Base-by-base conservation (phyloP, 768 basidiomycete genomes). In the Tylopilus plumbeoviolaceoides region DNA sequence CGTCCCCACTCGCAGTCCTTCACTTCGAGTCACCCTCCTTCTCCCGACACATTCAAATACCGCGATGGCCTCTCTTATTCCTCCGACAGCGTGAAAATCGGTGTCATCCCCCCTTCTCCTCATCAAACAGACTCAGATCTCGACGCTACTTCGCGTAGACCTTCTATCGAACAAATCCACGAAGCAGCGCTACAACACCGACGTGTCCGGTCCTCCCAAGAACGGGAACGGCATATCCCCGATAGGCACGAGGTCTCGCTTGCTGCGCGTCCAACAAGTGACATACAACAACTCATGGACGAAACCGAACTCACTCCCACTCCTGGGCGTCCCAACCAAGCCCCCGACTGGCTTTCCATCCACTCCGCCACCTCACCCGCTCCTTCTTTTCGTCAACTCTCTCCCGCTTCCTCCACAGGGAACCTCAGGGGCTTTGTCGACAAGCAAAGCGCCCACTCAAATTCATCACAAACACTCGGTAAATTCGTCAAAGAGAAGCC, bases 171-270 rank as follows among this genome's bases (percentile, higher is more conserved):
- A 42, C 53, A 61, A 46, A 35, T 48, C 20, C 56, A 58, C 36
- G 48, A 57, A 28, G 56, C 58, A 5, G 40, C 55, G 2, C 40
- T 55, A 4, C 68, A 66, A 15, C 67, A 69, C 47, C 58, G 58
- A 7, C 67, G 69, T 18, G 47, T 64, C 9, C 68, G 67, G 28
- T 30, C 28, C 23, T 69, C 69, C 3, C 67, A 70, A 45, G 68
- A 69, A 30, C 57, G 63, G 27, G 68, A 69, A 33, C 57, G 63
- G 23, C 51, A 61, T 31, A 60, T 70, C 20, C 67, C 43, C 8
- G 59, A 69, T n/a, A 59, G 68, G 47, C 69, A 69, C 53, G 69
- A 67, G 51, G 49, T 69, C 31, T 69, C 68, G 20, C 63, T 69
- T 53, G 69, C 69, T 6, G 68, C 67, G 5, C 67, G 70, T 38